Base-by-base conservation (phyloP, 441 rosid species). In the Erodium moschatum region DNA sequence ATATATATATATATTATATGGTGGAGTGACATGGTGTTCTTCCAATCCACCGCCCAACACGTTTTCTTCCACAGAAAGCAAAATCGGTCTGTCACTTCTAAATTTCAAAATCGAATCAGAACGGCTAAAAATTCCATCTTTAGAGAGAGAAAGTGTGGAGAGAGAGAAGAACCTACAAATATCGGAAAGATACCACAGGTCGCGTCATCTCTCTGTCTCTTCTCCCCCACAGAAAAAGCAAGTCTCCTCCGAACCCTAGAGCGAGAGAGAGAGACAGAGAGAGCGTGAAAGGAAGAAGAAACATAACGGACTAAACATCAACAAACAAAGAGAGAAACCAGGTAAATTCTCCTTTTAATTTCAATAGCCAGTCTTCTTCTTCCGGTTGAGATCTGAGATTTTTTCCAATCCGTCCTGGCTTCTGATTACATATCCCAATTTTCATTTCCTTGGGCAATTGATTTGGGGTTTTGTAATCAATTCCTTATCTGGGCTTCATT, bases 141-240 rank as follows among this genome's bases (percentile, higher is more conserved):
- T 46, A 46, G 52, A 46, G 52, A 18, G 20, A 50, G 19, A 50
- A 15, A 9, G 7, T 38, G 7, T 4, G 6, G 8, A 38, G 7
- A 38, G 48, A 15, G 19, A 50, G 19, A 50, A 15, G 5, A 3
- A 15, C 19, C 9, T 15, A 54, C 20, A 54, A 54, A 54, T 54
- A 54, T 15, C 61, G n/a, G 52, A 46, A 46, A 46, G 15, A 46
- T 11, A 46, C 61, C 61, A 16, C 8, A 15, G 61, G 20, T 54
- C 66, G 66, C 66, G 31, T 21, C 61, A 69, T 66, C 67, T 65
- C 29, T 69, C 77, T 70, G 70, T 70, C 67, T 64, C 12, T 33
- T 24, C 42, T 29, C 19, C 31, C 52, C 52, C 11, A 18, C 20
- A n/a, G 60, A 20, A 52, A 5, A 38, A 38, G 42, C 11, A 18